Evolutionary conservation across 108 stramenopile genomes (phyloP).

Genomic region (Cyclotella cryptica): DNA sequence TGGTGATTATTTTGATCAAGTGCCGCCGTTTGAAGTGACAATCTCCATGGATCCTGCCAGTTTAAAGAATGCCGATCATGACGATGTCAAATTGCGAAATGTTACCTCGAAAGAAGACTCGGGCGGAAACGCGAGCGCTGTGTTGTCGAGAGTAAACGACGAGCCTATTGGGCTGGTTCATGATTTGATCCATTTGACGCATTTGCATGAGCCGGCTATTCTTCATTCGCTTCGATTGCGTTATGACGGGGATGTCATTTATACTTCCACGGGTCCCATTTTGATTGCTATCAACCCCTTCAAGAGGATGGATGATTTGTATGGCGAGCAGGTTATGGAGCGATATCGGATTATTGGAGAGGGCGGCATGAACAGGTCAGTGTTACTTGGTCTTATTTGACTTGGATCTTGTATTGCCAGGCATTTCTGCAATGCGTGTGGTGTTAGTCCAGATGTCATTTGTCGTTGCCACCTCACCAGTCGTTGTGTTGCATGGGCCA

Average conservation of each 20-base stretch:
- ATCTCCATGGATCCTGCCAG: not conserved
- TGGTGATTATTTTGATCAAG: too few species aligned
- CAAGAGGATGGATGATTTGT: conserved; percentile 40
- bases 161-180: not conserved
- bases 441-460: too few species aligned
- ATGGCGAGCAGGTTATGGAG: conserved; percentile 48
- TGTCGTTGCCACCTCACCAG: too few species aligned
- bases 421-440: too few species aligned
- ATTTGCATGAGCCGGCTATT: conserved; percentile 55
- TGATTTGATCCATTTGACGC: conserved; percentile 40
- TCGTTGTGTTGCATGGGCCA: too few species aligned
- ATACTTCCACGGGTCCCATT: conserved; percentile 70
- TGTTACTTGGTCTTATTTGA: not conserved
- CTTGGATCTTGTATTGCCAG: not conserved
- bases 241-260: conserved; percentile 59
- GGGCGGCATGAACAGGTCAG: not conserved
- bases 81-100: conserved; percentile 2
- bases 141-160: not conserved
- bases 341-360: conserved; percentile 48
- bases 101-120: not conserved
- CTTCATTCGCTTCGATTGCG: conserved; percentile 42
- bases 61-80: not conserved
- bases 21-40: not conserved
- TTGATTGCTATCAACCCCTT: conserved; percentile 76
- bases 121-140: not conserved